These are phyloP conservation scores for Trichoderma sp. DNA, from an alignment of 2,329 filamentous ascomycete genomes.

Conservation along the genomic window DNA sequence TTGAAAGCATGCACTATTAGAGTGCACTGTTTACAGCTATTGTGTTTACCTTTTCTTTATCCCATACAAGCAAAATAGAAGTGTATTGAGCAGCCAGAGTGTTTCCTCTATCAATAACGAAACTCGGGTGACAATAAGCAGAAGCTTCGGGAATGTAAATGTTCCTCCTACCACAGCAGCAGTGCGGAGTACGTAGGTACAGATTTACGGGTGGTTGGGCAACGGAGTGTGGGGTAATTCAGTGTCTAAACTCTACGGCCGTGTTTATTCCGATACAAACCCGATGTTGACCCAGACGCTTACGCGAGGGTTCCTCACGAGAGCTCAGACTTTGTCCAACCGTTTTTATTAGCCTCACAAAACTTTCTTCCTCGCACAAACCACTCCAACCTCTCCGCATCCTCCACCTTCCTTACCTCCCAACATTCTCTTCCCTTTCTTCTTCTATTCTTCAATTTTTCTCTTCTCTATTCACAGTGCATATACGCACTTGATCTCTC, in stretches of 20 bases:
- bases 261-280: slow-evolving; percentile 22
- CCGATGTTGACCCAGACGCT: slow-evolving; percentile 23
- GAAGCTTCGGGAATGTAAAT: neutral
- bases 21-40: neutral
- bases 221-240: neutral
- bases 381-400: slow-evolving; percentile 22
- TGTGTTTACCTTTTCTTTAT: neutral
- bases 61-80: neutral
- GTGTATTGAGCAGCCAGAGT: neutral
- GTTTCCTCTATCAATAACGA: neutral
- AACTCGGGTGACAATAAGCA: neutral
- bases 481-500: slow-evolving; percentile 16
- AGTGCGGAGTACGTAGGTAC: neutral
- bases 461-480: slow-evolving; percentile 18
- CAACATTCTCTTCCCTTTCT: slow-evolving; percentile 22
- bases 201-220: neutral
- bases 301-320: slow-evolving; percentile 25
- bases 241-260: slow-evolving; percentile 5
- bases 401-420: slow-evolving; percentile 22
- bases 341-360: slow-evolving; percentile 33
- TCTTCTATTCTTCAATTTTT: slow-evolving; percentile 18
- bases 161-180: neutral
- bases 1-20: neutral
- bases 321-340: slow-evolving; percentile 26
- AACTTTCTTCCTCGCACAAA: slow-evolving; percentile 32